Conservation (phyloP, 257 asterid genomes). For the Salvia hispanica region DNA sequence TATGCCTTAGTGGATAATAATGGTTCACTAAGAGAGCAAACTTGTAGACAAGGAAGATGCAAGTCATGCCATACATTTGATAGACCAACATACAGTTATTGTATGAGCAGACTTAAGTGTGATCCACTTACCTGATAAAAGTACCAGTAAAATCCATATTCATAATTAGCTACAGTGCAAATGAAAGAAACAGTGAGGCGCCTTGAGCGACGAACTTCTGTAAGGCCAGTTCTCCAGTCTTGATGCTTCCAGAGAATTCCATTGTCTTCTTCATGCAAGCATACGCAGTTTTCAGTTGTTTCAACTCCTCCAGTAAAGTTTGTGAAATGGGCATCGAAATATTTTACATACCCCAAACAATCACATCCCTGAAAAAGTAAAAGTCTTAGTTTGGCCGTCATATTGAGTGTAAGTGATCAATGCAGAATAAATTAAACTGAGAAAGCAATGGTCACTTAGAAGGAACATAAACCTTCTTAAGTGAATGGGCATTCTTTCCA, state of each 20-base stretch:
- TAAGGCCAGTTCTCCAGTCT: constrained; percentile 95
- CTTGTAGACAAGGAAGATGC: not conserved
- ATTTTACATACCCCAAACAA: constrained; percentile 83
- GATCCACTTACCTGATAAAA: constrained; percentile 75
- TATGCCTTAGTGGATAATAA: not conserved
- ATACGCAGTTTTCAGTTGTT: constrained; percentile 89
- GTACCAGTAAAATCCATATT: constrained; percentile 97
- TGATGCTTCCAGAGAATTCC: constrained; percentile 99
- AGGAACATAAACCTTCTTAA: constrained; percentile 64
- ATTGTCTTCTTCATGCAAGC: constrained; percentile 95
- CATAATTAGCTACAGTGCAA: constrained; percentile 97
- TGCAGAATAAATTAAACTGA: not conserved
- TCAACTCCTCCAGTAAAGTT: constrained; percentile 99
- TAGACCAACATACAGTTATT: constrained; percentile 7
- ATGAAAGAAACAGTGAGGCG: constrained; percentile 89
- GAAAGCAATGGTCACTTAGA: too few relatives aligned
- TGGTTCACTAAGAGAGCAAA: constrained; percentile 9
- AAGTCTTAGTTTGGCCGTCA: too few relatives aligned
- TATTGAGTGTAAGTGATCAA: not conserved
- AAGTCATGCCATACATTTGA: not conserved
- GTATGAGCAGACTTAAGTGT: constrained; percentile 19
- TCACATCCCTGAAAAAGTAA: constrained; percentile 80
- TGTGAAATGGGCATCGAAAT: constrained; percentile 88
- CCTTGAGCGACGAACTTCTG: constrained; percentile 96
- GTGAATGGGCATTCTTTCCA: constrained; percentile 95